Evolutionary conservation across 371 early-diverging fungal species (phyloP).

Genomic region (Mucor racemosus): DNA sequence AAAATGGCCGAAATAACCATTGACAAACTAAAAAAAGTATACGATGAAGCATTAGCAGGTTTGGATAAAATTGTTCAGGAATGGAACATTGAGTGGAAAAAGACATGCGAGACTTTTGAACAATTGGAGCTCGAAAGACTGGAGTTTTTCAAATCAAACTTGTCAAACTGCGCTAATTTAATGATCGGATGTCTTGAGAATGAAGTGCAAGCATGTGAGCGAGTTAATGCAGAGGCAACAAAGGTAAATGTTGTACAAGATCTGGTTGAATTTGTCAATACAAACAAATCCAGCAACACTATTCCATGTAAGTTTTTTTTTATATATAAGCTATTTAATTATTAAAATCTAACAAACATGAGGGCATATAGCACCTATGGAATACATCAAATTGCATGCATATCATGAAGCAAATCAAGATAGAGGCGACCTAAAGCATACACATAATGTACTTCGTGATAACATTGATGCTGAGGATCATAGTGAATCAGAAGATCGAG

Average conservation of each 20-base stretch:
- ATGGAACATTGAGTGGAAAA: conserved; percentile 30
- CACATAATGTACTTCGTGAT: conserved; percentile 7
- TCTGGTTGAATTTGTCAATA: conserved; percentile 19
- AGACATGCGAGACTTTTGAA: conserved; percentile 29
- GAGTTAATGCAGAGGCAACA: conserved; percentile 14
- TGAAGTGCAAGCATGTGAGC: conserved; percentile 30
- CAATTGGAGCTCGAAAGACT: conserved; percentile 27
- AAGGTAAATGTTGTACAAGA: conserved; percentile 18
- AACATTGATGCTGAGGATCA: conserved; percentile 22
- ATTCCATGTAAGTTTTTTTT: conserved; percentile 25
- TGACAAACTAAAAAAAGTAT: conserved; percentile 30
- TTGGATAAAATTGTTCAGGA: conserved; percentile 21
- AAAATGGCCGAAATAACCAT: conserved; percentile 23
- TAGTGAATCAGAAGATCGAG: conserved; percentile 20
- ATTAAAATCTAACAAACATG: background rate
- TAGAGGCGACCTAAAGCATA: conserved; percentile 13
- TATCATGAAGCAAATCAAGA: conserved; percentile 22
- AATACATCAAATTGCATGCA: conserved; percentile 29
- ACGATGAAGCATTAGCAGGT: conserved; percentile 27
- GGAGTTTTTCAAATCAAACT: conserved; percentile 25
- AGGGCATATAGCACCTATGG: conserved; percentile 20
- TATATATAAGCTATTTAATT: no score
- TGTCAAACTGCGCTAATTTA: conserved; percentile 24
- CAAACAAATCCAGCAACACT: conserved; percentile 21
- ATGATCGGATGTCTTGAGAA: conserved; percentile 25